A percentile compares a stretch with the other conserved stretches of the same genome.
Conservation (phyloP, 1,139 yeast species). For the Yamadazyma buinensis region DNA sequence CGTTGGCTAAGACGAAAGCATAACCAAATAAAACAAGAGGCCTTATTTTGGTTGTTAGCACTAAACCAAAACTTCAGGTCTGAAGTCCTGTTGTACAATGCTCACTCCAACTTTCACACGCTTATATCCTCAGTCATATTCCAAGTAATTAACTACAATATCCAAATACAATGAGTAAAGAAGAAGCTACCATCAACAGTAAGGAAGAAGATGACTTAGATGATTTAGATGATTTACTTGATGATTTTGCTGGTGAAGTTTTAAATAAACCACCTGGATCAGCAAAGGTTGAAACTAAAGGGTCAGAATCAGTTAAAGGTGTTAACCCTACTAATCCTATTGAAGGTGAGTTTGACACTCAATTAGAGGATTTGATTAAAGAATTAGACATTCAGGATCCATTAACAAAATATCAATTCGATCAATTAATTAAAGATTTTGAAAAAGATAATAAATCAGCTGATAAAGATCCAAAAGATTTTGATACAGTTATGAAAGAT, state of each 20-base stretch:
- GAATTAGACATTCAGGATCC: slow-evolving; percentile 59
- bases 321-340: slow-evolving; percentile 26
- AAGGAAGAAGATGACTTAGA: slow-evolving; percentile 56
- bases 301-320: neutral
- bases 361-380: slow-evolving; percentile 53
- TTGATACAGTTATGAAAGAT: slow-evolving; percentile 74
- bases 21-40: neutral
- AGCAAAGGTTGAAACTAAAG: slow-evolving; percentile 8
- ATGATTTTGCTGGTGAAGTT: slow-evolving; percentile 75
- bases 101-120: too few species aligned
- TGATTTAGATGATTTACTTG: slow-evolving; percentile 71
- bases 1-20: neutral
- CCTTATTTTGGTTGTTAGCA: too few species aligned
- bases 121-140: neutral
- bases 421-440: slow-evolving; percentile 45
- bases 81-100: too few species aligned
- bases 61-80: too few species aligned
- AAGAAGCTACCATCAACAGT: neutral
- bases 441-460: slow-evolving; percentile 32
- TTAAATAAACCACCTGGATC: slow-evolving; percentile 62
- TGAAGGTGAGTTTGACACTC: slow-evolving; percentile 45
- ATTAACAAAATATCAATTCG: slow-evolving; percentile 55
- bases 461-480: slow-evolving; percentile 31
- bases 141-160: neutral
- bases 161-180: slow-evolving; percentile 1